Base-by-base conservation (phyloP, 108 stramenopile genomes). In the Cylindrotheca fusiformis region DNA sequence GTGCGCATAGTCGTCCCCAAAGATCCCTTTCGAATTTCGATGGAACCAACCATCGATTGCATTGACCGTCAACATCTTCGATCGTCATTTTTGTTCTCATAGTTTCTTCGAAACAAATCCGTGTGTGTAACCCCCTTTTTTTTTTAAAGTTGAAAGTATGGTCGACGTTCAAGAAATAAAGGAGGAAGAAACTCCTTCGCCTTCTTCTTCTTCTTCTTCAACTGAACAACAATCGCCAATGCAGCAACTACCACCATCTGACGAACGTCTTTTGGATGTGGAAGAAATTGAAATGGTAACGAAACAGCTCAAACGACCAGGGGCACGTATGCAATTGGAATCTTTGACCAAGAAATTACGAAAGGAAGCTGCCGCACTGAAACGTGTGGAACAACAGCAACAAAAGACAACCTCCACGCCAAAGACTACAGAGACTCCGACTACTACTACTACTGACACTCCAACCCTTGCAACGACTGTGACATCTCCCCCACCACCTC, bases 211-310 rank as follows among this genome's bases (percentile, higher is more conserved):
- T n/a, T n/a, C n/a, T n/a, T n/a, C n/a, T n/a, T n/a, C n/a, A n/a
- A n/a, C 32, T 2, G n/a, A n/a, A n/a, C n/a, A n/a, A n/a, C n/a
- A n/a, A n/a, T n/a, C n/a, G n/a, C 24, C 19, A n/a, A n/a, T n/a
- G n/a, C n/a, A n/a, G n/a, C 1, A 17, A 20, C 33, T 50, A 22
- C 50, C 68, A 50, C 77, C 83, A 1, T 86, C 84, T 2, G 69
- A 85, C 67, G 84, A 88, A 63, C 81, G 91, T 27, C 55, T 84
- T 0, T 47, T 76, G 48, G 91, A 92, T 63, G 91, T 87, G n/a
- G 75, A 88, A 50, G 87, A 75, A 59, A 87, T 92, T 58, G 91
- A 92, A 61, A 20, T 61, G 12, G 71, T 74, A 8, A 59, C 80
- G 19, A 31, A 63, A 8, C 65, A 52, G 23, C 36, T 87, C 48